These are phyloP conservation scores for Chlorella ohadii DNA, from an alignment of 139 green algal genomes.

Conservation along the genomic window DNA sequence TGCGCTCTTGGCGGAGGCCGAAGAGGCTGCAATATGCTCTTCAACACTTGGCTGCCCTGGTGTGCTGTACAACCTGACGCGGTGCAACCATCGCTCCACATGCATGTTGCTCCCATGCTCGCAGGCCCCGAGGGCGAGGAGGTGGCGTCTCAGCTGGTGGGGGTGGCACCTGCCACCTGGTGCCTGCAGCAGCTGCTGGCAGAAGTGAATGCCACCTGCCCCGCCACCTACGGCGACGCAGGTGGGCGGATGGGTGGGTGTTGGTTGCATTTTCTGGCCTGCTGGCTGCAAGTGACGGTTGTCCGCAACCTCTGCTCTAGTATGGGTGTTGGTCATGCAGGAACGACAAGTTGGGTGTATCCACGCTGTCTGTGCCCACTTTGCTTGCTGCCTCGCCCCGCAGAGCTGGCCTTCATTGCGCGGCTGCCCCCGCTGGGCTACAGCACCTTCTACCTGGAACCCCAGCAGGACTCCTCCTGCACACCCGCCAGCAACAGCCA, in stretches of 20 bases:
- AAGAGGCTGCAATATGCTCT: too few species aligned
- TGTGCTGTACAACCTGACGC: too few species aligned
- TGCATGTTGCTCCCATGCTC: too few species aligned
- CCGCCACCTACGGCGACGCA: constrained; percentile 7
- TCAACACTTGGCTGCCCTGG: too few species aligned
- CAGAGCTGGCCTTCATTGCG: constrained; percentile 63
- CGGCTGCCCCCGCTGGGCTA: constrained; percentile 66
- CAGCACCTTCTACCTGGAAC: constrained; percentile 43
- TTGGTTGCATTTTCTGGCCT: too few species aligned
- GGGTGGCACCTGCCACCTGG: constrained; percentile 35
- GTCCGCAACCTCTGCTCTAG: too few species aligned
- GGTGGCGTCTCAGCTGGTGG: constrained; percentile 56
- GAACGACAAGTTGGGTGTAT: too few species aligned
- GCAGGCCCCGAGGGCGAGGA: constrained; percentile 53
- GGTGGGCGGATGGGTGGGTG: neutral
- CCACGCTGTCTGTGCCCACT: too few species aligned
- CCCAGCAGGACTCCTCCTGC: neutral
- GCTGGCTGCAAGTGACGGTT: too few species aligned
- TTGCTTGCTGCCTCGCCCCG: neutral
- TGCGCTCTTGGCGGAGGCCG: too few species aligned
- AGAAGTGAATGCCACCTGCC: constrained; percentile 17
- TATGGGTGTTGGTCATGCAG: too few species aligned
- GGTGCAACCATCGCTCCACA: too few species aligned
- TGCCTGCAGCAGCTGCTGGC: constrained; percentile 54
- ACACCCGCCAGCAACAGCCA: neutral